Conservation (phyloP, 345 rosid genomes). For the Arabis alpina region DNA sequence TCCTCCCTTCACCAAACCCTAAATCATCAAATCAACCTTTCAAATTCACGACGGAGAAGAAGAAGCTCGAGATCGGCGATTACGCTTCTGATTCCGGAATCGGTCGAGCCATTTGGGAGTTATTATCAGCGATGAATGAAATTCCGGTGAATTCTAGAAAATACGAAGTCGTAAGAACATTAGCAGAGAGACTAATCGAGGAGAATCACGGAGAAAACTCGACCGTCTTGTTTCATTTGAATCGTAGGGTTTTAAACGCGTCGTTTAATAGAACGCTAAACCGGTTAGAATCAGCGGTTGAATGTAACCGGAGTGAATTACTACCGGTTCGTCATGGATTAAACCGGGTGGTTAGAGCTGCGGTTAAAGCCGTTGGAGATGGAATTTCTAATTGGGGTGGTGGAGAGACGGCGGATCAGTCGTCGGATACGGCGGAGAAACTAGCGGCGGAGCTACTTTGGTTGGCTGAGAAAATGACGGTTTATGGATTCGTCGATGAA, state of each 20-base stretch:
- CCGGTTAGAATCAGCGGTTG: slow-evolving; percentile 64
- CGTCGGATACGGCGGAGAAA: slow-evolving; percentile 60
- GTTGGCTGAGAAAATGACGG: slow-evolving; percentile 74
- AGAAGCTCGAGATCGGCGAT: slow-evolving; percentile 29
- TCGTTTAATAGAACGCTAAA: slow-evolving; percentile 67
- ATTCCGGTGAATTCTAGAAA: slow-evolving; percentile 83
- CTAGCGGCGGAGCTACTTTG: slow-evolving; percentile 86
- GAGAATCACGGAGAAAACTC: slow-evolving; percentile 63
- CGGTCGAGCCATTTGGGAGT: slow-evolving; percentile 75
- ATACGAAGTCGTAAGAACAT: slow-evolving; percentile 69
- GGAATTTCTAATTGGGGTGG: slow-evolving; percentile 43
- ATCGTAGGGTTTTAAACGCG: slow-evolving; percentile 57
- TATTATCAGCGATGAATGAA: slow-evolving; percentile 57
- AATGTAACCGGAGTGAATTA: slow-evolving; percentile 39
- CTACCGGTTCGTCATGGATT: slow-evolving; percentile 43
- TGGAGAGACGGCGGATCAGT: slow-evolving; percentile 48
- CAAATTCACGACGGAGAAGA: not conserved
- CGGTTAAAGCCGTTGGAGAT: slow-evolving; percentile 48
- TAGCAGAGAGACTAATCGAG: slow-evolving; percentile 76
- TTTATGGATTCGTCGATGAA: slow-evolving; percentile 69
- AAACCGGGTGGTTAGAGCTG: slow-evolving; percentile 54
- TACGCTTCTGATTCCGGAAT: slow-evolving; percentile 55
- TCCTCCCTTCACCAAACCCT: slow-evolving; percentile 45
- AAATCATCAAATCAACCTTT: not conserved
- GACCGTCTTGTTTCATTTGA: slow-evolving; percentile 56